phyloP scores from a whole-genome alignment of 805 yeast genomes.

The Nakazawaea populi region DNA sequence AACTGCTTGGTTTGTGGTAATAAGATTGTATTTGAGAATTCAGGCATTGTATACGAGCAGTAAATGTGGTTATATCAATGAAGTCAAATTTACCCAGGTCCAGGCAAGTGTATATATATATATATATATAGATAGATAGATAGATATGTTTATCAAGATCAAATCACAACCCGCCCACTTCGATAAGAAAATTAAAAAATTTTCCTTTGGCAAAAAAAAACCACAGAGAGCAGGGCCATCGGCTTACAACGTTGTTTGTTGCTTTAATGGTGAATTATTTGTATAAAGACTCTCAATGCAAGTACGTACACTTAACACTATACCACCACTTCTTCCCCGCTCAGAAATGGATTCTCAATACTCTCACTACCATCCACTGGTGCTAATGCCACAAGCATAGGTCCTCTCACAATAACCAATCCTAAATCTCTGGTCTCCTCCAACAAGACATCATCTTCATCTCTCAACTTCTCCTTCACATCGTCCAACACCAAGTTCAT shows the following conservation, averaged over 20 bases:
- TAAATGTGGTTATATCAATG: neutral
- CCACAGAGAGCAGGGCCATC: neutral
- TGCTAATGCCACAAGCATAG: slow-evolving; percentile 64
- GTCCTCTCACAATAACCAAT: slow-evolving; percentile 81
- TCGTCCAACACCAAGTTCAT: slow-evolving; percentile 76
- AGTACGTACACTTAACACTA: too few species aligned
- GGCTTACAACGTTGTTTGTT: neutral
- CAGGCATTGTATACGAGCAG: slow-evolving; percentile 1
- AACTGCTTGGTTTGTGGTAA: slow-evolving; percentile 89
- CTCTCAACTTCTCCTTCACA: slow-evolving; percentile 58
- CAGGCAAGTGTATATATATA: too few species aligned
- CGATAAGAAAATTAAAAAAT: neutral
- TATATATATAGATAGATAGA: too few species aligned
- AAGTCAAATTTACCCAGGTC: too few species aligned
- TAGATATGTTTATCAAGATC: neutral
- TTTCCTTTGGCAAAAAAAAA: neutral
- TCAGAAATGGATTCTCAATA: slow-evolving; percentile 63
- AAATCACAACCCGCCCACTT: neutral
- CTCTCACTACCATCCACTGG: slow-evolving; percentile 68
- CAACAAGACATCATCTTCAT: slow-evolving; percentile 29
- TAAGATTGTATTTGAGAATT: slow-evolving; percentile 50
- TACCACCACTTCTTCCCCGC: neutral
- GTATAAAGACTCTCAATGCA: neutral
- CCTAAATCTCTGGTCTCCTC: slow-evolving; percentile 66
- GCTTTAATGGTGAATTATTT: neutral